Conservation (phyloP, 495 filamentous ascomycete genomes). For the Zalerion maritima region DNA sequence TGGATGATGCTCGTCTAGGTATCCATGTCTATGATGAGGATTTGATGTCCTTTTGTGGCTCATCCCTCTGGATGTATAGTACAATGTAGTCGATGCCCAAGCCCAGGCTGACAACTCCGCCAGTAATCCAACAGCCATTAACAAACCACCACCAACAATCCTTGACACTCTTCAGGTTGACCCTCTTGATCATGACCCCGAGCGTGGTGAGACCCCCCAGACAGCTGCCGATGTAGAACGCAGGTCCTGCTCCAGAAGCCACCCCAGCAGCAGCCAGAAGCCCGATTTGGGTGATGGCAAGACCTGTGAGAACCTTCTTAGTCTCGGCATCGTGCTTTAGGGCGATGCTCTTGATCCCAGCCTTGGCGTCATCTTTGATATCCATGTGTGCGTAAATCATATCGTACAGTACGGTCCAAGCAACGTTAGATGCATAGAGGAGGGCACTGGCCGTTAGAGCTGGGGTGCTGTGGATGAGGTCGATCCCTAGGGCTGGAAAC, state of each 20-base stretch:
- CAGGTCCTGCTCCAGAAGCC: conserved; percentile 60
- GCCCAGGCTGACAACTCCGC: conserved; percentile 35
- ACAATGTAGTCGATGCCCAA: conserved; percentile 36
- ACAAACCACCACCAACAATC: conserved; percentile 98
- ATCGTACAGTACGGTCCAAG: conserved; percentile 94
- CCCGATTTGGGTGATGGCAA: conserved; percentile 64
- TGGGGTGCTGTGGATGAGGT: conserved; percentile 50
- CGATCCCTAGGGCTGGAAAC: conserved; percentile 80
- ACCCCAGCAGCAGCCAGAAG: conserved; percentile 65
- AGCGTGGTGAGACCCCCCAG: conserved; percentile 65
- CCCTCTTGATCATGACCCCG: conserved; percentile 77
- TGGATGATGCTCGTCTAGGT: too few relatives aligned
- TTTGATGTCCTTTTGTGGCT: conserved; percentile 1
- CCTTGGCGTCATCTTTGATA: conserved; percentile 82
- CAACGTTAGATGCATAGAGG: conserved; percentile 73
- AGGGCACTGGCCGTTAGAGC: conserved; percentile 53
- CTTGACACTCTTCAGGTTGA: conserved; percentile 65
- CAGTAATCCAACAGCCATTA: conserved; percentile 43
- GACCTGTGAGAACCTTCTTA: conserved; percentile 64
- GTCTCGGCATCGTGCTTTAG: conserved; percentile 78
- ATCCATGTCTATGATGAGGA: conserved; percentile 10
- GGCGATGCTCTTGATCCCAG: conserved; percentile 91
- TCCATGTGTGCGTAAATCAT: conserved; percentile 99
- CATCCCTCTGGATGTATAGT: conserved; percentile 16
- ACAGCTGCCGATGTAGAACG: conserved; percentile 75